phyloP scores from a whole-genome alignment of 108 stramenopile genomes.

The Pseudonitzschia delicatissima region DNA sequence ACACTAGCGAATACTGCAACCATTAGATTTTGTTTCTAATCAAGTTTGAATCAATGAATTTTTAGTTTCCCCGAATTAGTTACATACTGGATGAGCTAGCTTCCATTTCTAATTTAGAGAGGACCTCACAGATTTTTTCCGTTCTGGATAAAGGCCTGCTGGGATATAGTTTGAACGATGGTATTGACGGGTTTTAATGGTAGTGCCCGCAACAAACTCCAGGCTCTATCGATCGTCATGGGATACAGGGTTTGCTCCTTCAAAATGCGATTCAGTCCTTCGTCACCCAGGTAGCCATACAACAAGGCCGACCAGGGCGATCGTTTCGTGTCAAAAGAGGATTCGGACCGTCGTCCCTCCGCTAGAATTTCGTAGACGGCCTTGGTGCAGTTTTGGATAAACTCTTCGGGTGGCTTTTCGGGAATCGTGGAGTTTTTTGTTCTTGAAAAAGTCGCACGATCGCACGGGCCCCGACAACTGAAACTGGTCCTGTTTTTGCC shows the following conservation, averaged over 20 bases:
- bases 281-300: conserved; percentile 41
- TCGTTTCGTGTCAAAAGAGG: conserved; percentile 44
- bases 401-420: conserved; percentile 5
- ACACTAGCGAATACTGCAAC: too few relatives aligned
- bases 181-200: conserved; percentile 26
- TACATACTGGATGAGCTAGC: too few relatives aligned
- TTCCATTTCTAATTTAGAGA: conserved; percentile 12
- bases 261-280: conserved; percentile 17
- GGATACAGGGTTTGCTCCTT: conserved; percentile 27
- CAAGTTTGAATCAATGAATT: neutral
- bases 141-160: conserved; percentile 30
- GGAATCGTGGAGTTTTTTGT: conserved; percentile 21
- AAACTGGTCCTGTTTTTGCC: neutral
- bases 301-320: conserved; percentile 54
- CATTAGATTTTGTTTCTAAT: conserved; percentile 1
- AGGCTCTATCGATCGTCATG: conserved; percentile 30
- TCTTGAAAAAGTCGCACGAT: neutral
- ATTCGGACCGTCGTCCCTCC: conserved; percentile 35
- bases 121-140: conserved; percentile 17
- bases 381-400: conserved; percentile 21
- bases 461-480: neutral
- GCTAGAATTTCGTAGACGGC: conserved; percentile 45
- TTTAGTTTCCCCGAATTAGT: neutral
- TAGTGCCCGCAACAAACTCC: conserved; percentile 28
- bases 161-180: conserved; percentile 20